Evolutionary conservation across 305 asterid species (phyloP).

Genomic region (Fraxinus xanthoxyloides): DNA sequence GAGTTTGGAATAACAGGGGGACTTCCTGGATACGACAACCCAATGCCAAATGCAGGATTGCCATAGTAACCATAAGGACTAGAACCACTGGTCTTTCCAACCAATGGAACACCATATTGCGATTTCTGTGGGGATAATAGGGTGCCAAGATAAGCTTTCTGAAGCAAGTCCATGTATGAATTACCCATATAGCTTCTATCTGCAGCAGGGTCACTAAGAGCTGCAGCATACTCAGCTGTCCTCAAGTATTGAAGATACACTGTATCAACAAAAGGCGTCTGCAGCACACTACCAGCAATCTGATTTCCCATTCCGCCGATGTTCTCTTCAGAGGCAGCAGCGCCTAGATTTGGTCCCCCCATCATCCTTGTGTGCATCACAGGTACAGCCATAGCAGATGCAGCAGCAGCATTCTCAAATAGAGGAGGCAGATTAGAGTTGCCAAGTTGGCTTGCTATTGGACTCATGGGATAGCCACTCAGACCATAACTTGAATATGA

Average conservation of each 20-base stretch:
- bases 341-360: conserved; percentile 62
- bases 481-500: conserved; percentile 56
- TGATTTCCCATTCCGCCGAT: conserved; percentile 66
- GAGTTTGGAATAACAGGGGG: conserved; percentile 73
- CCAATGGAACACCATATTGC: conserved; percentile 66
- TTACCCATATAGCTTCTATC: conserved; percentile 75
- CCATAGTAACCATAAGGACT: conserved; percentile 88
- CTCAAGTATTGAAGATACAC: conserved; percentile 73
- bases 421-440: conserved; percentile 76
- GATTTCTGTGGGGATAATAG: conserved; percentile 73
- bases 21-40: conserved; percentile 83
- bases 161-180: conserved; percentile 78
- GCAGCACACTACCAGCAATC: conserved; percentile 51
- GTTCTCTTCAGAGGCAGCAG: conserved; percentile 58
- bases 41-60: conserved; percentile 73
- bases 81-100: conserved; percentile 49
- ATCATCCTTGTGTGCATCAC: conserved; percentile 77
- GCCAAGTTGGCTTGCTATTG: conserved; percentile 68
- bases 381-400: conserved; percentile 80
- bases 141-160: conserved; percentile 79
- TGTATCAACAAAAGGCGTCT: conserved; percentile 66
- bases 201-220: conserved; percentile 65
- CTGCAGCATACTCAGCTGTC: conserved; percentile 68
- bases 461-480: conserved; percentile 76
- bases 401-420: conserved; percentile 96